These are phyloP conservation scores for Suillus americanus DNA, from an alignment of 768 basidiomycete species.

Conservation along the genomic window DNA sequence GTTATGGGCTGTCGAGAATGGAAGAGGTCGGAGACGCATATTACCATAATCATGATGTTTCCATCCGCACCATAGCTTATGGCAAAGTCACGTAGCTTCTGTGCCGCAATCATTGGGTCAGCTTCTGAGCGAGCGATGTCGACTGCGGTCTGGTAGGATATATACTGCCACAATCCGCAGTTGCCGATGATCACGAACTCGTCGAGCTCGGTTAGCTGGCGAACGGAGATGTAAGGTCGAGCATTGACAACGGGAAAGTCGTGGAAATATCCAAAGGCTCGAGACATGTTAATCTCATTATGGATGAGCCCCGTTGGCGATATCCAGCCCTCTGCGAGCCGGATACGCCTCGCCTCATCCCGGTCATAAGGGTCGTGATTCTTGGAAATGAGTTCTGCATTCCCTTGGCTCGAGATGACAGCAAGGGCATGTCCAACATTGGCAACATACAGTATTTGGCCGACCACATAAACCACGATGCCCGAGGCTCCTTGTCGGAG, in stretches of 20 bases:
- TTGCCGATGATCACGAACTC: constrained; percentile 98
- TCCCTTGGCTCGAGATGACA: constrained; percentile 77
- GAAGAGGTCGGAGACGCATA: constrained; percentile 80
- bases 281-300: constrained; percentile 88
- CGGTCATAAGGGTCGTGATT: constrained; percentile 91
- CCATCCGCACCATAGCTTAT: constrained; percentile 95
- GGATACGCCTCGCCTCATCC: constrained; percentile 81
- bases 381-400: constrained; percentile 69
- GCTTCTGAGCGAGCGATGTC: constrained; percentile 84
- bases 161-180: constrained; percentile 89
- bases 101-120: constrained; percentile 88
- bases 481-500: constrained; percentile 77
- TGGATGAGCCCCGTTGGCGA: constrained; percentile 89
- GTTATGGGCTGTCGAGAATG: constrained; percentile 42
- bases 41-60: constrained; percentile 97
- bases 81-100: constrained; percentile 94
- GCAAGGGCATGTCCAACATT: constrained; percentile 89
- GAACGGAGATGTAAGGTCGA: constrained; percentile 71
- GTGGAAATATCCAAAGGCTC: constrained; percentile 92
- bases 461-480: constrained; percentile 81
- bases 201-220: constrained; percentile 77
- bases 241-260: constrained; percentile 90
- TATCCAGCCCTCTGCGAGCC: constrained; percentile 91
- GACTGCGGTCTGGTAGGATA: constrained; percentile 93
- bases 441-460: constrained; percentile 81